Conservation (phyloP, 1,284 basidiomycete genomes). For the Athelia sp. region DNA sequence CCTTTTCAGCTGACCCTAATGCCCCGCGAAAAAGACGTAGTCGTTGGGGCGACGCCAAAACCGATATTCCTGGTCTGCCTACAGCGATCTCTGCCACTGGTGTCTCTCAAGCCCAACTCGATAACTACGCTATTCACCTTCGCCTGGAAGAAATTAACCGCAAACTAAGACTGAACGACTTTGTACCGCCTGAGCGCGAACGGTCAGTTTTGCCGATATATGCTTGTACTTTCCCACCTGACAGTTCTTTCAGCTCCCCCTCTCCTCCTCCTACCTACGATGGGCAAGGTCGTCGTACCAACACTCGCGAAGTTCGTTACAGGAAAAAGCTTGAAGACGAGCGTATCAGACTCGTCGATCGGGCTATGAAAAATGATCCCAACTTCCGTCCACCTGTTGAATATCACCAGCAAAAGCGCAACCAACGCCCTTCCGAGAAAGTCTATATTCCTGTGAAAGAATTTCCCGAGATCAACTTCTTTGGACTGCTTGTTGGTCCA, state of each 20-base stretch:
- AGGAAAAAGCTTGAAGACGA: conserved; percentile 98
- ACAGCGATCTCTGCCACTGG: conserved; percentile 89
- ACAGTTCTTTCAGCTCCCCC: conserved; percentile 60
- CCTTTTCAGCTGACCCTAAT: conserved; percentile 63
- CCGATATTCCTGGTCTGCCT: conserved; percentile 85
- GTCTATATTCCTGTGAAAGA: conserved; percentile 99
- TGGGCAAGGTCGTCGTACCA: conserved; percentile 93
- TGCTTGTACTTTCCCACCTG: conserved; percentile 18
- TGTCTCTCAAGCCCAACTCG: conserved; percentile 88
- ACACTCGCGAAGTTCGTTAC: conserved; percentile 97
- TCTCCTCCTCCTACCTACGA: conserved; percentile 98
- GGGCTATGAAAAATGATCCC: conserved; percentile 95
- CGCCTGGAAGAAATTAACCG: conserved; percentile 96
- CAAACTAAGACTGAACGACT: conserved; percentile 91
- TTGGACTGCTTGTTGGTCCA: conserved; percentile 96
- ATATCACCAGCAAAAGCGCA: conserved; percentile 91
- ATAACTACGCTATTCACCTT: conserved; percentile 93
- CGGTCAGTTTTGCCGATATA: conserved; percentile 41
- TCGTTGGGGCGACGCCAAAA: conserved; percentile 91
- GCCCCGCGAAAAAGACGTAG: conserved; percentile 89
- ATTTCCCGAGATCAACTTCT: conserved; percentile 99
- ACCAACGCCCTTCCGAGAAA: conserved; percentile 90
- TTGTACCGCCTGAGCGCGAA: conserved; percentile 93
- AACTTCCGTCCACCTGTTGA: conserved; percentile 96
- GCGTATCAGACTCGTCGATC: conserved; percentile 88